Base-by-base conservation (phyloP, 495 filamentous ascomycete species). In the Penicillium bovifimosum region DNA sequence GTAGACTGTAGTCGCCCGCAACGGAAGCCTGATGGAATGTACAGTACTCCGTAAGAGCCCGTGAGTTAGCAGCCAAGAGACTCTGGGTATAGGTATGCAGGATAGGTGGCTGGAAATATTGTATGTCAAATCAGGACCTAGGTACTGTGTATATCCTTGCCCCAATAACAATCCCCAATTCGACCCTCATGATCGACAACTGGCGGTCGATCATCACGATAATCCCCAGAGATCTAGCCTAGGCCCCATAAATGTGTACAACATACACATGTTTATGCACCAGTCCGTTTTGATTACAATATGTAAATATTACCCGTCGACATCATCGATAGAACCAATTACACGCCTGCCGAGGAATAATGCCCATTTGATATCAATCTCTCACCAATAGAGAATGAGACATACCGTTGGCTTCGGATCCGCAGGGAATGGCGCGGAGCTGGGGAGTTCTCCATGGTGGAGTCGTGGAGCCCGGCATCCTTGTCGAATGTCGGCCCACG, bases 151-250 rank as follows among this genome's bases (percentile, higher is more conserved):
- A 39, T 39, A 39, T 5, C 17, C 36, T 17, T 17, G 36, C 33
- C 13, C 33, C n/a, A 36, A 39, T 20, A 9, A 4, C 20, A 24
- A 24, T 24, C 20, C 4, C 9, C 28, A 45, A 45, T 10, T 16
- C 29, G 8, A 45, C 27, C 28, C 36, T 35, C 17, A 43, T n/a
- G 53, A 55, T 55, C 53, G 53, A 44, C 53, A 17, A 20, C 32
- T 13, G 27, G 17, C 11, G n/a, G 53, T 24, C 32, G 46, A 50
- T 50, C 52, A 44, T 38, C 41, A 18, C 52, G 24, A 38, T 10
- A 28, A n/a, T 49, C 46, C 34, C 34, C 46, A 48, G 46, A 39
- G 16, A 36, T 29, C 9, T 14, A 13, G 43, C 3, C 29, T 5
- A 13, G 33, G 18, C 20, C 13, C 45, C 45, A 47, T 35, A 24